Evolutionary conservation across 1,284 basidiomycete genomes (phyloP), one percentile per base, ranked within the genome.

Genomic region (Xerocomus nothofagi): DNA sequence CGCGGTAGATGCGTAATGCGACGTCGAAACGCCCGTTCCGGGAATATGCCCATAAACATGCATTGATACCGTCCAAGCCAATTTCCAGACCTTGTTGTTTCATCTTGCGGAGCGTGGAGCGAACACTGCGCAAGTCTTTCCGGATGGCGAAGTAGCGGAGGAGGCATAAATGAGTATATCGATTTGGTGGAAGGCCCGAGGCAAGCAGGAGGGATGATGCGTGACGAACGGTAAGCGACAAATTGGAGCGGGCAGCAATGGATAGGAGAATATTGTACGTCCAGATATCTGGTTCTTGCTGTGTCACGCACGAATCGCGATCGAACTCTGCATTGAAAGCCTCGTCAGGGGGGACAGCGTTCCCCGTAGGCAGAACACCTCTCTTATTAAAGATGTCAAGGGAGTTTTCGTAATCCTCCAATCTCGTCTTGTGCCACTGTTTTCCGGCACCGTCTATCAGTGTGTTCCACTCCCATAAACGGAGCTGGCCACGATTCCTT

Each of bases 391-490:
- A 84, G 26, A 86, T 73, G 53, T 75, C 75, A 51, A 89, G 67
- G n/a, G 85, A 77, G 32, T 74, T 71, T 49, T 76, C 73, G 65
- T 84, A 85, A 51, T 87, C 81, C 48, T 76, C 75, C 39, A 72
- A 54, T 26, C 72, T 69, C 31, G 78, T 77, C 60, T 75, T 80
- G 51, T 86, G 75, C 71, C 77, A 80, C 1, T 85, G 84, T 53
- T 76, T 79, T n/a, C 82, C 86, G 0, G 83, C 80, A 62, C 73
- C 75, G 58, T 86, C 75, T 52, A 90, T 79, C 37, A 91, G 73
- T 7, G 79, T 71, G 61, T 90, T 91, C 85, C 88, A 90, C 64
- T 90, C 80, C 74, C 80, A 80, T 14, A 72, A 57, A 52, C 75
- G 71, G 31, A 88, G 64, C 11, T 53, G 69, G 24, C 80, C 83